phyloP scores from a whole-genome alignment of 2,329 filamentous ascomycete species.

The Penicillium sp. region DNA sequence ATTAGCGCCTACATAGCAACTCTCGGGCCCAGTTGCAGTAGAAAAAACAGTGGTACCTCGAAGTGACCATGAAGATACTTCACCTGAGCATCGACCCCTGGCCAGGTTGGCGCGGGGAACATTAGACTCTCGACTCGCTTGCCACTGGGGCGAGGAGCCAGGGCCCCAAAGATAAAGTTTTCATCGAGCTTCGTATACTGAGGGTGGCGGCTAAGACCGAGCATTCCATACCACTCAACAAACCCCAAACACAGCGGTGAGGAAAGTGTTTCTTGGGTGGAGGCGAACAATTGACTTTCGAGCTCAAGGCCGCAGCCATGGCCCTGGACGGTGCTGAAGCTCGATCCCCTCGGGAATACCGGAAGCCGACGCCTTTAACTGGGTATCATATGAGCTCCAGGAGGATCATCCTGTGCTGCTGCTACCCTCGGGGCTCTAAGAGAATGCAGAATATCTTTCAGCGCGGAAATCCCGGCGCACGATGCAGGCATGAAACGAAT shows the following conservation, averaged over 20 bases:
- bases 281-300: slow-evolving; percentile 19
- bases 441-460: slow-evolving; percentile 8
- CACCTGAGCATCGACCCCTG: slow-evolving; percentile 4
- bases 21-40: neutral
- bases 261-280: slow-evolving; percentile 1
- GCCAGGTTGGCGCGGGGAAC: neutral
- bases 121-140: slow-evolving; percentile 1
- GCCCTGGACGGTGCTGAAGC: neutral
- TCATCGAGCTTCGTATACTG: neutral
- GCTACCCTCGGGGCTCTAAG: slow-evolving; percentile 5
- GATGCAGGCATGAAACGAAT: slow-evolving; percentile 9
- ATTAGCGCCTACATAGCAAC: slow-evolving; percentile 1
- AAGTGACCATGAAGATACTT: slow-evolving; percentile 15
- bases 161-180: neutral
- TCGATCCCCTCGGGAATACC: slow-evolving; percentile 8
- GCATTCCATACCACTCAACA: neutral
- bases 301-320: neutral
- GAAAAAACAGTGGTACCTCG: slow-evolving; percentile 9
- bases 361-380: neutral
- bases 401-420: slow-evolving; percentile 6
- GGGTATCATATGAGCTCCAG: slow-evolving; percentile 6
- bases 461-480: slow-evolving; percentile 10
- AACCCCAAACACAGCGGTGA: slow-evolving; percentile 15
- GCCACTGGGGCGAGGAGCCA: neutral
- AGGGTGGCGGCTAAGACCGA: neutral